phyloP scores from a whole-genome alignment of 305 asterid genomes.

The Fraxinus paxiana region DNA sequence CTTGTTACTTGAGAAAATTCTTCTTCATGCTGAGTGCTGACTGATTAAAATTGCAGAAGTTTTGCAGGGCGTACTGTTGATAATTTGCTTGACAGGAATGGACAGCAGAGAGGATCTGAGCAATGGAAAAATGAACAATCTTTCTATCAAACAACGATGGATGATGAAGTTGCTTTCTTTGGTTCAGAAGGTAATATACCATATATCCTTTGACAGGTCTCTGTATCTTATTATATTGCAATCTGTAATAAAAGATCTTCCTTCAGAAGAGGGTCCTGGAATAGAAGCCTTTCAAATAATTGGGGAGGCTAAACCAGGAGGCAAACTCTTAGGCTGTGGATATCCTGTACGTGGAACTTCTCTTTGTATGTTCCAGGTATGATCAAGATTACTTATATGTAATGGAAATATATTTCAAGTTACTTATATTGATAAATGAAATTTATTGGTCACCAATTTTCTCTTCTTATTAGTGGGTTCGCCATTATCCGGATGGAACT shows the following conservation, averaged over 20 bases:
- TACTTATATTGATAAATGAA: conserved; percentile 13
- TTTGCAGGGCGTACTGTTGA: conserved; percentile 43
- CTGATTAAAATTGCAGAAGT: conserved; percentile 51
- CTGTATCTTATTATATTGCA: conserved; percentile 14
- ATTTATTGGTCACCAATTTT: conserved; percentile 13
- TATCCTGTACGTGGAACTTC: conserved; percentile 95
- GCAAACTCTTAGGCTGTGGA: conserved; percentile 84
- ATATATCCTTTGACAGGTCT: conserved; percentile 17
- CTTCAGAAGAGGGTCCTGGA: conserved; percentile 79
- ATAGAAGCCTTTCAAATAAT: conserved; percentile 84
- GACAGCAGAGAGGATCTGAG: conserved; percentile 38
- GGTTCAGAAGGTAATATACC: conserved; percentile 62
- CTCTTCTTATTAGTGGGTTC: conserved; percentile 75
- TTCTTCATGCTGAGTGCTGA: conserved; percentile 30
- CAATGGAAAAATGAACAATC: conserved; percentile 43
- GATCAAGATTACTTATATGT: conserved; percentile 12
- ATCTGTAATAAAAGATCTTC: conserved; percentile 26
- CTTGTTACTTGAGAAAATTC: conserved; percentile 14
- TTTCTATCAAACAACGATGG: conserved; percentile 41
- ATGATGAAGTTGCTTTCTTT: conserved; percentile 50
- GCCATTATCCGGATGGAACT: conserved; percentile 97
- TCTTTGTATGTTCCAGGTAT: conserved; percentile 98
- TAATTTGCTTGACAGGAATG: conserved; percentile 52
- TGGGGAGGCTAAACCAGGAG: conserved; percentile 96
- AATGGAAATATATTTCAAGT: neutral